Base-by-base conservation (phyloP, 2,329 filamentous ascomycete species). In the Metarhizium anisopliae region DNA sequence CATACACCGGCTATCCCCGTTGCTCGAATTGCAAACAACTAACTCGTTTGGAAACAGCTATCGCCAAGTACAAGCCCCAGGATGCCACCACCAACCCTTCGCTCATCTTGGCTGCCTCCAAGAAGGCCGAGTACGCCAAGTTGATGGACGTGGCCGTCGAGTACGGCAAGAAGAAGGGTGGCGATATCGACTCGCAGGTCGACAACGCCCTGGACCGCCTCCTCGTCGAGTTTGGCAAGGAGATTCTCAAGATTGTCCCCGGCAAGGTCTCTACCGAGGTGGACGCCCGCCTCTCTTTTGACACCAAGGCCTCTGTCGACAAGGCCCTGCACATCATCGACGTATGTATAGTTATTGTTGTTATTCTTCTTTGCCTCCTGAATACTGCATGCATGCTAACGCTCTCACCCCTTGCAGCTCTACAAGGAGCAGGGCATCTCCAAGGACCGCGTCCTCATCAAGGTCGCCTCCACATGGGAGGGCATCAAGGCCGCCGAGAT, bases 51-150 rank as follows among this genome's bases (percentile, higher is more conserved):
- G 42, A 16, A 6, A 73, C 16, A 85, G 92, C 92, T 75, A 99
- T 99, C 75, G 92, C 82, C 81, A 96, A 97, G 82, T 99, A 99
- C 86, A 95, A 96, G 86, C 94, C 94, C 63, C 92, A 99, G 83
- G 94, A 99, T 89, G 94, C 94, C 71, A 99, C 94, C 74, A 99
- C 94, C 80, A 99, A 99, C 86, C 94, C 94, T 59, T 97, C 94
- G 61, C 83, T 99, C 73, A 97, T 99, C 77, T 88, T 99, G 72
- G 93, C 92, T 65, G 94, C 94, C 62, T 92, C 94, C 72, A 97
- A 99, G 84, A 97, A 97, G 85, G 71, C 89, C 72, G 92, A 96
- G 77, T 97, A 97, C 75, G 90, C 89, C 69, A 86, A 87, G 75
- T 80, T 97, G 71, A 95, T 96, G 67, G 92, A 97, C 70, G 77